phyloP scores from a whole-genome alignment of 805 yeast genomes.

The Schwanniomyces yamadae region DNA sequence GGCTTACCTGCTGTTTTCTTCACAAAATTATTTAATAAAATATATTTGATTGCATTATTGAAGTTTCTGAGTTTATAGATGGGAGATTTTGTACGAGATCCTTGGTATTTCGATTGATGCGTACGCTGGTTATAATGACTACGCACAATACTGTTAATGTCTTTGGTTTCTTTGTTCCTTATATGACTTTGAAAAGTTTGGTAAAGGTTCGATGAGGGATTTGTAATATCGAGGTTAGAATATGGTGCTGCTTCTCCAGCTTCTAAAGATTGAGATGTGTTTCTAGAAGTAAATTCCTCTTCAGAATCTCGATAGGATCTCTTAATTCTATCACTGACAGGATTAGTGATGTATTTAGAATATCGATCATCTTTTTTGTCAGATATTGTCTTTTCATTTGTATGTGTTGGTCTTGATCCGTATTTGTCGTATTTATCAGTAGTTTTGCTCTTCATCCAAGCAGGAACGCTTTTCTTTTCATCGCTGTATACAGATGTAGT shows the following conservation, averaged over 20 bases:
- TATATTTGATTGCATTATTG: conserved; percentile 89
- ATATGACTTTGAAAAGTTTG: conserved; percentile 40
- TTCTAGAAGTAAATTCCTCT: conserved; percentile 4
- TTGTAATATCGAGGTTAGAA: conserved; percentile 20
- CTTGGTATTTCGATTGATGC: conserved; percentile 56
- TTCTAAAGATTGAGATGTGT: conserved; percentile 6
- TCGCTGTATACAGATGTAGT: conserved; percentile 27
- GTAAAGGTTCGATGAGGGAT: conserved; percentile 25
- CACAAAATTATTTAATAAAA: conserved; percentile 71
- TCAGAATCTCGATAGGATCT: conserved; percentile 1
- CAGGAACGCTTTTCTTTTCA: conserved; percentile 29
- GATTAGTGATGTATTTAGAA: conserved; percentile 10
- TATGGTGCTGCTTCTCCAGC: conserved; percentile 17
- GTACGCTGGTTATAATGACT: conserved; percentile 86
- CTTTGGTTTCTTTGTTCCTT: conserved; percentile 31
- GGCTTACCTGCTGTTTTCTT: conserved; percentile 26
- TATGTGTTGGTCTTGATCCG: conserved; percentile 21
- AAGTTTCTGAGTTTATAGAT: conserved; percentile 84
- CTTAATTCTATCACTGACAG: conserved; percentile 6
- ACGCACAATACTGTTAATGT: conserved; percentile 68
- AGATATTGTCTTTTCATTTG: neutral
- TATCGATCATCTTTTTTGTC: conserved; percentile 9
- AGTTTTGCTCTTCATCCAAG: conserved; percentile 36
- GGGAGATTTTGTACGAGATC: conserved; percentile 70
- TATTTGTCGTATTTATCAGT: conserved; percentile 40